These are phyloP conservation scores for Ganoderma lucidum DNA, from an alignment of 1,284 basidiomycete species.

Conservation along the genomic window DNA sequence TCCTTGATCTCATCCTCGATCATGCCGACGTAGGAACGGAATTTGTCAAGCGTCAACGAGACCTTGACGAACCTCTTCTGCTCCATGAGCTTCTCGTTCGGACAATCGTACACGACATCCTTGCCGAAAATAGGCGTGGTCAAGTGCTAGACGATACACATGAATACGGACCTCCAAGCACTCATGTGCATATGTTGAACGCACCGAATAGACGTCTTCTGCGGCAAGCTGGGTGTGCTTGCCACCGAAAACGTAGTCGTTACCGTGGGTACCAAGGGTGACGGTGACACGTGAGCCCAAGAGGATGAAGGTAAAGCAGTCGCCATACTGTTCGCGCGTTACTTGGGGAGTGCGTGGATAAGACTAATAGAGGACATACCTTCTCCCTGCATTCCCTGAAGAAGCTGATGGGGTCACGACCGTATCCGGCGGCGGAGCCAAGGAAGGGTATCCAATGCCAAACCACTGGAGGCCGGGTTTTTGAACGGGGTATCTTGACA, in stretches of 20 bases:
- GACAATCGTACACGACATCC: conserved; percentile 97
- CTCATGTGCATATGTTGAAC: conserved; percentile 31
- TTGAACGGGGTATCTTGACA: conserved; percentile 56
- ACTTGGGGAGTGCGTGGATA: neutral
- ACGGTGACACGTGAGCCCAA: conserved; percentile 93
- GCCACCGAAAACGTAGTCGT: conserved; percentile 95
- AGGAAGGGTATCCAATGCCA: conserved; percentile 84
- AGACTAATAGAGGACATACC: conserved; percentile 54
- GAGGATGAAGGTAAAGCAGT: conserved; percentile 95
- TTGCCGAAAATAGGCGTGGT: conserved; percentile 96
- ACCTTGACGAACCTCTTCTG: conserved; percentile 99
- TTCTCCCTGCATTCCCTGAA: conserved; percentile 82
- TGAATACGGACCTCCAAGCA: neutral
- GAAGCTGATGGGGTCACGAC: conserved; percentile 84
- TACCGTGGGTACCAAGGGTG: conserved; percentile 91
- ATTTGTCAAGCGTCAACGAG: conserved; percentile 92
- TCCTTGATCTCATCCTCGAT: conserved; percentile 86
- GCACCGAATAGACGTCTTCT: conserved; percentile 94
- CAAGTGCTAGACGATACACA: conserved; percentile 64
- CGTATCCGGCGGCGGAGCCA: conserved; percentile 80
- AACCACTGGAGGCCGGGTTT: conserved; percentile 74
- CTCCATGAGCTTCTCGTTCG: conserved; percentile 98
- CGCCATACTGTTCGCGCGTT: conserved; percentile 57
- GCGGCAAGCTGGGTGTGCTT: conserved; percentile 93
- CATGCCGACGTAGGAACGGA: conserved; percentile 91